Base-by-base conservation (phyloP, 306 rosid species). In the Styphnolobium japonicum region DNA sequence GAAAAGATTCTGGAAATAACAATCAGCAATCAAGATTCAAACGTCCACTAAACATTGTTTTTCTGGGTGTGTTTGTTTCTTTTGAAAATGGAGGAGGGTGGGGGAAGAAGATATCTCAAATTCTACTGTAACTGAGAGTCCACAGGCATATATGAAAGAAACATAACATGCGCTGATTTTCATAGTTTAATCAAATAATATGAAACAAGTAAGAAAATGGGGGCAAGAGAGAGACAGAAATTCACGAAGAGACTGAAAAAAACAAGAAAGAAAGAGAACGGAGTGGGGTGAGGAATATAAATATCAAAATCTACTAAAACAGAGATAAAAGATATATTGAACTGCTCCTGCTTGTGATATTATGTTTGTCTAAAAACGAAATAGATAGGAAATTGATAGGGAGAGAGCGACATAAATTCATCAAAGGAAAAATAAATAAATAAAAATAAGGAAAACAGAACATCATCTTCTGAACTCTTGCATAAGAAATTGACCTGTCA, bases 361-460 rank as follows among this genome's bases (percentile, higher is more conserved):
- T 34, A 3, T 40, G 55, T 73, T 65, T 12, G 22, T 12, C 14
- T 27, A 40, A 31, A 62, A 48, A 73, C 8, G 42, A 69, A 36
- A 10, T 16, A 48, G 18, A 11, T 4, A 6, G 65, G 80, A 64
- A 84, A 79, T 68, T 67, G 21, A 40, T 31, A 42, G 37, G 11
- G n/a, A 56, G 62, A 65, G 27, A 33, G 55, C 27, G 49, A 52
- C 27, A 21, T 27, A 42, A 57, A 29, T 3, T 63, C 22, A 60
- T 34, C 2, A 29, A 80, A 21, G 49, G 5, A 8, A 39, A 7
- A 23, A n/a, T n/a, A n/a, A 19, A 39, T 6, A 11, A 49, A 56
- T 43, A 34, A 73, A 52, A 61, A 55, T 19, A 81, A 25, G 75
- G 73, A 40, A 58, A 83, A 84, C 67, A 39, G 71, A 77, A 40